These are phyloP conservation scores for Trichodelitschia bisporula DNA, from an alignment of 495 filamentous ascomycete species.

Conservation along the genomic window DNA sequence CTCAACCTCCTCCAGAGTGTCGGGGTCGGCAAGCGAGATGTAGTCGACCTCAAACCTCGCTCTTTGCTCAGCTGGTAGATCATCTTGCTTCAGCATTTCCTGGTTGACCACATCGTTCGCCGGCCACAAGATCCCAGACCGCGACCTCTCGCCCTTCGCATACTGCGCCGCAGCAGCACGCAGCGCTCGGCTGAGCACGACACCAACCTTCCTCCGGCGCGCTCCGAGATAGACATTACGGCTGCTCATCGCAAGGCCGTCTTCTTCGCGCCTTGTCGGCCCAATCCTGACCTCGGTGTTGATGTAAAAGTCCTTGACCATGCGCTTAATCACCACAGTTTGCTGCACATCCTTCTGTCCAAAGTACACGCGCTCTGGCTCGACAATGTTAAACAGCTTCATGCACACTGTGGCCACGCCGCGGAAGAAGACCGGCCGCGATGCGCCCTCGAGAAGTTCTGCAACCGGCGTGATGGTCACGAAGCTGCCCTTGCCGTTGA, in stretches of 20 bases:
- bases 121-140: slow-evolving; percentile 40
- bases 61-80: slow-evolving; percentile 32
- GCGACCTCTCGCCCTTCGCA: slow-evolving; percentile 24
- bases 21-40: slow-evolving; percentile 61
- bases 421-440: slow-evolving; percentile 84
- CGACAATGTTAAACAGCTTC: slow-evolving; percentile 87
- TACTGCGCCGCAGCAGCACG: slow-evolving; percentile 46
- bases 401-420: slow-evolving; percentile 92
- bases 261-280: slow-evolving; percentile 46
- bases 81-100: slow-evolving; percentile 33
- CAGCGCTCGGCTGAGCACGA: slow-evolving; percentile 42
- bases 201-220: slow-evolving; percentile 43
- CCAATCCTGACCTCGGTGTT: slow-evolving; percentile 49
- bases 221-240: slow-evolving; percentile 80
- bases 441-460: slow-evolving; percentile 56
- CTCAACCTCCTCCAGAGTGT: slow-evolving; percentile 51
- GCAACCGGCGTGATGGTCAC: slow-evolving; percentile 76
- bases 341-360: slow-evolving; percentile 98
- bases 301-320: slow-evolving; percentile 79
- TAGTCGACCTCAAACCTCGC: slow-evolving; percentile 71
- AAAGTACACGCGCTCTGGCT: slow-evolving; percentile 78
- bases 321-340: slow-evolving; percentile 61
- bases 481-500: slow-evolving; percentile 49
- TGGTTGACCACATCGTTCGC: slow-evolving; percentile 28
- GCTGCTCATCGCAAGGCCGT: slow-evolving; percentile 83